Conservation (phyloP, 257 asterid genomes). For the Nicotiana attenuata region DNA sequence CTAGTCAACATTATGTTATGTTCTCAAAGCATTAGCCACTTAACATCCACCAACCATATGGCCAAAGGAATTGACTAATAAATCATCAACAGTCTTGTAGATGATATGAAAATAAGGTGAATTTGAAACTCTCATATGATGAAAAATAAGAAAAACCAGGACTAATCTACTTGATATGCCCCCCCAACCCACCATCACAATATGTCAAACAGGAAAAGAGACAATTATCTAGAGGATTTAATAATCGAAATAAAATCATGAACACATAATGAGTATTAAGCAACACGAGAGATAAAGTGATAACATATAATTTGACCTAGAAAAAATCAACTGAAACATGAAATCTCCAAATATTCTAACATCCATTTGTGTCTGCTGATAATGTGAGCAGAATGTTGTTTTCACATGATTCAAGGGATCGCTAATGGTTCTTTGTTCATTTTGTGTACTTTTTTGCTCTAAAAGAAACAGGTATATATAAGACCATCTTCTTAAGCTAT, state of each 20-base stretch:
- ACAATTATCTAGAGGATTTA: neutral
- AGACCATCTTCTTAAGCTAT: too few species aligned
- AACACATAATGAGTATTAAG: neutral
- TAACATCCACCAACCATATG: neutral
- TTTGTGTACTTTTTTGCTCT: too few species aligned
- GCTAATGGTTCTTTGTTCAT: too few species aligned
- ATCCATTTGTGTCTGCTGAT: too few species aligned
- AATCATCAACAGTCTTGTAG: neutral
- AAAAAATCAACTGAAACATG: neutral
- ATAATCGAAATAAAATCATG: neutral
- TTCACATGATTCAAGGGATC: too few species aligned
- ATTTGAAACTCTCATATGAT: neutral
- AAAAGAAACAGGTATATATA: too few species aligned
- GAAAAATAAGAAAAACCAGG: neutral
- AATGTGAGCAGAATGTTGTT: too few species aligned
- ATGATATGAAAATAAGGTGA: neutral
- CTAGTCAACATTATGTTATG: neutral
- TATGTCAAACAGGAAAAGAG: neutral
- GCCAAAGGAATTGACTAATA: neutral
- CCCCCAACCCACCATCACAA: neutral
- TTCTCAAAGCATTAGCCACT: neutral
- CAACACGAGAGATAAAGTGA: neutral
- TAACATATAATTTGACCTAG: neutral
- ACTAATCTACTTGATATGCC: neutral
- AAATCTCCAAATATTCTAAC: neutral